These are phyloP conservation scores for Dactylonectria estremocensis DNA, from an alignment of 2,329 filamentous ascomycete genomes.

Conservation along the genomic window DNA sequence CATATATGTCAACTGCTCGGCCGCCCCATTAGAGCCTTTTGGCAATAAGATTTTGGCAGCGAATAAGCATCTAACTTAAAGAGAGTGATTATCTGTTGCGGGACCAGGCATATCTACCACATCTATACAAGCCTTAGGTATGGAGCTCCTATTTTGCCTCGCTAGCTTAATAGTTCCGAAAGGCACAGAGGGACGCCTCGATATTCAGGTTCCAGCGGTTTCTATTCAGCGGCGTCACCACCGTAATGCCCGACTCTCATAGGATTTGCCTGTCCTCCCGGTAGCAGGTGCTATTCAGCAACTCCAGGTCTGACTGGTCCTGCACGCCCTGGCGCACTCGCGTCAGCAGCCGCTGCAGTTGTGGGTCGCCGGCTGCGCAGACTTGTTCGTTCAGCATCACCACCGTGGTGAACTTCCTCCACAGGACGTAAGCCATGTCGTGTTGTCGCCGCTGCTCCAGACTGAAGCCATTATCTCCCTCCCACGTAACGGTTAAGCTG, in stretches of 20 bases:
- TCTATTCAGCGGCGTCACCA: conserved; percentile 5
- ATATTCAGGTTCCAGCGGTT: conserved; percentile 9
- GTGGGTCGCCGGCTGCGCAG: neutral
- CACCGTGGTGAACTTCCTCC: conserved; percentile 26
- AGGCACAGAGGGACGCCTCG: too few species aligned
- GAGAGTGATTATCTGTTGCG: too few species aligned
- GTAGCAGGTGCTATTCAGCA: neutral
- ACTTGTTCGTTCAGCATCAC: conserved; percentile 20
- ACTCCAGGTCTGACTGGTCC: neutral
- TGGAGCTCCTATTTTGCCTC: too few species aligned
- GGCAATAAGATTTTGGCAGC: too few species aligned
- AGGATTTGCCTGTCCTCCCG: neutral
- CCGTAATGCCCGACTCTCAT: conserved; percentile 3
- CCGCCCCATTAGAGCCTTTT: too few species aligned
- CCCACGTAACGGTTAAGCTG: neutral
- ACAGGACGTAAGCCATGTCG: conserved; percentile 24
- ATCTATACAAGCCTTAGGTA: too few species aligned
- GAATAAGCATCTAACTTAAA: too few species aligned
- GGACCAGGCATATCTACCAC: too few species aligned
- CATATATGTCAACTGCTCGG: too few species aligned
- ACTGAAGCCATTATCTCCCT: conserved; percentile 3
- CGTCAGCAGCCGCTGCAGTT: neutral
- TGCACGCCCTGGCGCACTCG: neutral
- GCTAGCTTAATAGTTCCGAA: too few species aligned
- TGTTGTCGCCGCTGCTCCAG: conserved; percentile 21